Conservation (phyloP, 2,329 filamentous ascomycete species). For the Bimuria novae-zelandiae region DNA sequence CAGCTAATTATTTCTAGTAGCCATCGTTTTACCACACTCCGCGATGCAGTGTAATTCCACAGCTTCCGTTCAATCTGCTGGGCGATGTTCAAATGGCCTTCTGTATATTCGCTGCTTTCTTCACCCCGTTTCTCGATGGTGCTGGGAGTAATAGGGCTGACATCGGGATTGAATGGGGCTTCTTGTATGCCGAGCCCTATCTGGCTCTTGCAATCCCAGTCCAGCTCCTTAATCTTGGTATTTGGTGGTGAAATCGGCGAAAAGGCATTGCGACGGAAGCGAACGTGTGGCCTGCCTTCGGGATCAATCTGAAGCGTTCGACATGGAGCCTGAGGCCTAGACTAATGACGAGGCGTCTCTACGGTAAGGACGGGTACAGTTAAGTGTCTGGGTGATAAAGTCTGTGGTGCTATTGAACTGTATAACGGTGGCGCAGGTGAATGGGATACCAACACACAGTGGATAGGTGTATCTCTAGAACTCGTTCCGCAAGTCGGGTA, state of each 20-base stretch:
- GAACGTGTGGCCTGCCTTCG: slow-evolving; percentile 9
- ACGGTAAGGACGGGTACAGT: slow-evolving; percentile 10
- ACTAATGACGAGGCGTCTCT: slow-evolving; percentile 2
- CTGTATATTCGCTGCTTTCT: background rate
- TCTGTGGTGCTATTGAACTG: background rate
- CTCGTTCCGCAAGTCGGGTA: slow-evolving; percentile 12
- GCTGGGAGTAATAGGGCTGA: slow-evolving; percentile 13
- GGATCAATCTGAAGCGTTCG: slow-evolving; percentile 8
- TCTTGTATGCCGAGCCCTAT: slow-evolving; percentile 14
- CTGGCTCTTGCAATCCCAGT: slow-evolving; percentile 6
- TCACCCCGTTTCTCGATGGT: slow-evolving; percentile 9
- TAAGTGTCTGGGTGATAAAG: background rate
- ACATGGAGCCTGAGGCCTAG: slow-evolving; percentile 1
- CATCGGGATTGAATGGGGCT: slow-evolving; percentile 8
- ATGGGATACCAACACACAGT: slow-evolving; percentile 8
- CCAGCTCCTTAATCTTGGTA: background rate
- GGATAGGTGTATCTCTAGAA: slow-evolving; percentile 15
- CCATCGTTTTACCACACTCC: slow-evolving; percentile 14
- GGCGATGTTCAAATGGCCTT: slow-evolving; percentile 7
- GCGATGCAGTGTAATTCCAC: slow-evolving; percentile 13
- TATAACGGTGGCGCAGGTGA: slow-evolving; percentile 11
- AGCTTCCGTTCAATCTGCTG: slow-evolving; percentile 17
- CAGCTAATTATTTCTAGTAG: slow-evolving; percentile 19
- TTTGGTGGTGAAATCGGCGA: slow-evolving; percentile 9
- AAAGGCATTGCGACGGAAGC: slow-evolving; percentile 16